Evolutionary conservation across 768 basidiomycete genomes (phyloP).

Genomic region (Panaeolus cyanescens): DNA sequence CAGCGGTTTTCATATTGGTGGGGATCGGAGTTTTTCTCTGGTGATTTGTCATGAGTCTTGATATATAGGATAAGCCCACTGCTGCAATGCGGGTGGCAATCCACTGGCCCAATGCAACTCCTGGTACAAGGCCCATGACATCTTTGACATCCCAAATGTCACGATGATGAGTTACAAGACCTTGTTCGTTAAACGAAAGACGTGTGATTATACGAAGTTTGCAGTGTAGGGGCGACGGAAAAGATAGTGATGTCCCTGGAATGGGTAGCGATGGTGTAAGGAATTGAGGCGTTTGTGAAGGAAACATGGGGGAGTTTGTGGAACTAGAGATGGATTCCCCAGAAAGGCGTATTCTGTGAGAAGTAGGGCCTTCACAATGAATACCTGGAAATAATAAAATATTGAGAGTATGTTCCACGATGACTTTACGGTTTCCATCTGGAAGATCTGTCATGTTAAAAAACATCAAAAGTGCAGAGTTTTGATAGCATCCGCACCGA

Average conservation of each 20-base stretch:
- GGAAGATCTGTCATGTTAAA: conserved; percentile 3
- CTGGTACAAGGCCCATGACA: conserved; percentile 71
- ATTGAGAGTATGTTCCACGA: conserved; percentile 81
- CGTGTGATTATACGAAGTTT: conserved; percentile 72
- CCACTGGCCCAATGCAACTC: conserved; percentile 69
- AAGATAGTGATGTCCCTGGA: conserved; percentile 56
- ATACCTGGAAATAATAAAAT: conserved; percentile 74
- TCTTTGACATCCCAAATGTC: conserved; percentile 85
- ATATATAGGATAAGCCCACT: conserved; percentile 49
- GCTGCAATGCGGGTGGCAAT: conserved; percentile 64
- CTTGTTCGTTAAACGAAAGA: conserved; percentile 80
- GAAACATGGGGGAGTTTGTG: conserved; percentile 27
- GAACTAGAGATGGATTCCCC: conserved; percentile 41
- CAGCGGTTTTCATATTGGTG: conserved; percentile 3
- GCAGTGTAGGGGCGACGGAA: conserved; percentile 75
- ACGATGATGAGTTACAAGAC: conserved; percentile 76
- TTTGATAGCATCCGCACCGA: conserved; percentile 49
- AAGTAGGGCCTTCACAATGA: conserved; percentile 48
- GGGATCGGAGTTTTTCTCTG: neutral
- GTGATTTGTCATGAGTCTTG: conserved; percentile 29
- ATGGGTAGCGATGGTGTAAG: conserved; percentile 52
- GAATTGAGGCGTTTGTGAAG: conserved; percentile 31
- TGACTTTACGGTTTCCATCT: conserved; percentile 76
- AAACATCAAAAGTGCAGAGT: neutral
- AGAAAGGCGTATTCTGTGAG: conserved; percentile 29